Evolutionary conservation across 257 asterid species (phyloP), one percentile per base, ranked within the genome.

Genomic region (Ocimum tenuiflorum): DNA sequence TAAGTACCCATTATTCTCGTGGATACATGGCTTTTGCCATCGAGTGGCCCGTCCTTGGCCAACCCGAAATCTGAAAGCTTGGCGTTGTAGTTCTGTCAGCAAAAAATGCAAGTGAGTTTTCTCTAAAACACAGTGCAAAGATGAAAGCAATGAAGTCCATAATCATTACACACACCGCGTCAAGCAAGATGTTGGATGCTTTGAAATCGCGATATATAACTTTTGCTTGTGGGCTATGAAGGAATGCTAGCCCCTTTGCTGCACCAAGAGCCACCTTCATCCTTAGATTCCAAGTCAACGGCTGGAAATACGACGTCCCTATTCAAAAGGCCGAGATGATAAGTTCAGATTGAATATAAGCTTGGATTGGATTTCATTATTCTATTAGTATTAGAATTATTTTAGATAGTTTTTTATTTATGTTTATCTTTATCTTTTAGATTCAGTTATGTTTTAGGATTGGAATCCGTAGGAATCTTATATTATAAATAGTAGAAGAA

Each of bases 41-140:
- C 91, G 60, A 65, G 63, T 0, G 95, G 91, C 8, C 91, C 88
- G 35, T 86, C 95, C 73, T 84, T 86, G 33, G 91, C 95, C 77
- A 86, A 71, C 48, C 95, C 91, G 13, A 86, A 86, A 79, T 86
- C 95, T 41, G 95, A 86, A 50, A 83, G 91, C 78, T 86, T 86
- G 0, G 95, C 95, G 3, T 81, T 82, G 81, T 80, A 84, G 42
- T 60, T 70, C 95, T 86, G 88, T 68, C 49, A 46, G 22, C 39
- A 62, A 41, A 42, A 46, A 17, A 42, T 6, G 59, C 73, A 31
- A 77, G 65, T 8, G 27, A 51, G 7, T 23, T 27, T 27, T 27
- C 3, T 27, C 31, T 27, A 4, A 27, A 27, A 41, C 12, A 0
- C 13, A 14, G 20, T 12, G 8, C 38, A 55, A 6, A 22, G 39